Evolutionary conservation across 768 basidiomycete genomes (phyloP).

Genomic region (Tremella mesenterica): DNA sequence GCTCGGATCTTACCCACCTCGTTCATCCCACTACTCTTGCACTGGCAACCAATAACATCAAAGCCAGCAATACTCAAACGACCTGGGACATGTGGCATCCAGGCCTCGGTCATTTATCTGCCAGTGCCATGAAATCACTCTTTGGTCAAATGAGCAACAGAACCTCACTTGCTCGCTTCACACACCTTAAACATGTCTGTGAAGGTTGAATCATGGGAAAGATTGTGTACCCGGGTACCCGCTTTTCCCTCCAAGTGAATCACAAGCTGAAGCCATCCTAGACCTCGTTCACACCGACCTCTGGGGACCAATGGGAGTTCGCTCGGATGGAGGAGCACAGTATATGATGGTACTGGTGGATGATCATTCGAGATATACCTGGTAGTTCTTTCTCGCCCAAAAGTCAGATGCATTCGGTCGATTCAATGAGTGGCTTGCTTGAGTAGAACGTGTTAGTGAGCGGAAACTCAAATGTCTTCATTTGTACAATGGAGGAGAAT

Average conservation of each 20-base stretch:
- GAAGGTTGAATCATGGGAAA: background rate
- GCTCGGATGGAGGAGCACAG: slow-evolving; percentile 1
- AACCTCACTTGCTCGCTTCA: background rate
- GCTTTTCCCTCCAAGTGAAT: background rate
- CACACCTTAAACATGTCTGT: background rate
- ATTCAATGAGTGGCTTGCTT: too few species aligned
- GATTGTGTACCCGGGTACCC: background rate
- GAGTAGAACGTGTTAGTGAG: too few species aligned
- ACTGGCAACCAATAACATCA: slow-evolving; percentile 1
- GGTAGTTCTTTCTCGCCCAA: too few species aligned
- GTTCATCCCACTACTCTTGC: background rate
- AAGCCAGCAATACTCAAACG: background rate
- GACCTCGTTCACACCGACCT: slow-evolving; percentile 6
- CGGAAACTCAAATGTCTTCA: too few species aligned
- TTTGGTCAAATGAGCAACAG: slow-evolving; percentile 1
- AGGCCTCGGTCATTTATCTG: slow-evolving; percentile 1
- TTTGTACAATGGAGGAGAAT: too few species aligned
- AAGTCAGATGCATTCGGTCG: too few species aligned
- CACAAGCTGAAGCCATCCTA: background rate
- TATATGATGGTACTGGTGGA: slow-evolving; percentile 6
- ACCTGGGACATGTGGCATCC: slow-evolving; percentile 3
- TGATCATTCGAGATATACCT: slow-evolving; percentile 4
- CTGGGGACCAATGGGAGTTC: background rate
- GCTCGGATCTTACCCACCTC: too few species aligned
- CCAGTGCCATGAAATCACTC: background rate